Base-by-base conservation (phyloP, 495 filamentous ascomycete genomes). In the Entonaema liquescens region DNA sequence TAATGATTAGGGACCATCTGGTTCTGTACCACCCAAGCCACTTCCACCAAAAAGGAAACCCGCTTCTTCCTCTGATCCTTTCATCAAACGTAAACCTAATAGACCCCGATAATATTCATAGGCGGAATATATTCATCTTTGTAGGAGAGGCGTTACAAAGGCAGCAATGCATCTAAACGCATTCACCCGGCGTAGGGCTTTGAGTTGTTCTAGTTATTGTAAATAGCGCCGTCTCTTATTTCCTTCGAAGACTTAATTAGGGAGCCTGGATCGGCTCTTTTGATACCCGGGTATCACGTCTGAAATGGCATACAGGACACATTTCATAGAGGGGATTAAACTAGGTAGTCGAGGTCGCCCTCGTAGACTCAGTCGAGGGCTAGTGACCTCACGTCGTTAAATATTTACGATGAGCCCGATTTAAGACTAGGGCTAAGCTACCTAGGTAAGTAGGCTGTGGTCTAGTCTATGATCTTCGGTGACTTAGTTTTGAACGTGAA, bases 31-130 rank as follows among this genome's bases (percentile, higher is more conserved):
- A 17, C 53, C 75, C 42, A 75, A 67, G 54, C 76, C 76, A 8
- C 52, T 71, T 36, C 68, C 74, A 15, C 73, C 79, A 7, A 81
- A 77, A 58, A 80, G 76, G 55, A 59, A 72, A 47, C 65, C 70
- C 5, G 40, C 70, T 38, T 28, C 76, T 19, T 74, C 76, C n/a
- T 74, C 74, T 0, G 81, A 84, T 70, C 82, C 81, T 40, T 83
- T 84, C 50, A 83, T 84, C 53, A 76, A 71, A 50, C 74, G 81
- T 59, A 82, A 83, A 72, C 80, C 70, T 21, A 77, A 73, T 58
- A 69, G 52, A 60, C 75, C 75, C 44, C 65, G 40, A 19, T 75
- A 44, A 57, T 7, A 23, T 40, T 47, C 6, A 25, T 15, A 9
- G 31, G 36, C 38, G 15, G 8, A 13, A 28, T 59, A 1, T 17